phyloP scores from a whole-genome alignment of 2,329 filamentous ascomycete genomes.

The Trichoderma sp. region DNA sequence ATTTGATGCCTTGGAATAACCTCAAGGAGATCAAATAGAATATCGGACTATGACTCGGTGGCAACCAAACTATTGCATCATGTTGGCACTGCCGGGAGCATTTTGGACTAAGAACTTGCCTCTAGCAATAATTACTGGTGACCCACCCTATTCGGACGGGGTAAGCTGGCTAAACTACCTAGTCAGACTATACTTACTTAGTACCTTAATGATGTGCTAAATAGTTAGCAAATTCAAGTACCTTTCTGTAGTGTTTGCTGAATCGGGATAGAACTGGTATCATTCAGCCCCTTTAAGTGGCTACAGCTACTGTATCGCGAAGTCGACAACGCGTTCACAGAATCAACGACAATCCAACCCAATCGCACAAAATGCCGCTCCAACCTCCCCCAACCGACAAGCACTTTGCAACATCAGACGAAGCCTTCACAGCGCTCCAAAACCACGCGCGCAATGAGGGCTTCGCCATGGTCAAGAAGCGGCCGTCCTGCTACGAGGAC shows the following conservation, averaged over 20 bases:
- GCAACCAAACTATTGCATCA: not conserved
- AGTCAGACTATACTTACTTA: not conserved
- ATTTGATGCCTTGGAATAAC: not conserved
- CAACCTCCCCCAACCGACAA: slow-evolving; percentile 1
- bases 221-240: not conserved
- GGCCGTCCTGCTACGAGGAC: not conserved
- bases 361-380: not conserved
- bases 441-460: not conserved
- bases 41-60: not conserved
- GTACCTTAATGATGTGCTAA: no score
- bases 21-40: not conserved
- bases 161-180: not conserved
- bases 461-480: slow-evolving; percentile 5
- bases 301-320: not conserved
- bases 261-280: not conserved
- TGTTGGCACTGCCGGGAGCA: not conserved
- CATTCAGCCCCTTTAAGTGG: not conserved
- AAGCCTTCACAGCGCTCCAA: not conserved
- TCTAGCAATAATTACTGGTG: not conserved
- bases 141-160: not conserved
- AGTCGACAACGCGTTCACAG: not conserved
- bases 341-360: not conserved
- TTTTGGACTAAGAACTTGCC: not conserved
- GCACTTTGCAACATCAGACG: not conserved
- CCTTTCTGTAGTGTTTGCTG: not conserved